Percentiles rank a stretch among this genome's conserved stretches.
Conservation (phyloP, 73 alveolate species). For the Symbiodinium pilosum region DNA sequence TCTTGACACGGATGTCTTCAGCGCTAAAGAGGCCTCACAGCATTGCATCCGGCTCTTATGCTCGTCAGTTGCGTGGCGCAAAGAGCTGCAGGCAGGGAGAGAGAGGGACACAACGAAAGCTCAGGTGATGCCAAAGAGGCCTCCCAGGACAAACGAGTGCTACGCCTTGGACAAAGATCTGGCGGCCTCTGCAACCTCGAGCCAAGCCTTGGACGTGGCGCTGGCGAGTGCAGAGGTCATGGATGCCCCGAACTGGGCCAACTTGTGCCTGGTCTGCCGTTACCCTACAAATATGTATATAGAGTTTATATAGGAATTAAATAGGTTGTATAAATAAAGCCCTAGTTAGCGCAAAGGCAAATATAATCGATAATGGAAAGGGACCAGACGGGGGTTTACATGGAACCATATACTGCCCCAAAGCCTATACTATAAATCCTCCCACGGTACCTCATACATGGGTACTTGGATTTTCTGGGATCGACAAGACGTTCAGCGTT, state of each 20-base stretch:
- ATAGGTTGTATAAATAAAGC: neutral
- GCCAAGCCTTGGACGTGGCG: constrained; percentile 25
- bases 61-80: neutral
- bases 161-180: constrained; percentile 76
- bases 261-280: neutral
- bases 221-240: constrained; percentile 31
- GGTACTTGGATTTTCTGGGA: too few relatives aligned
- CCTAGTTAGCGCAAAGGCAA: neutral
- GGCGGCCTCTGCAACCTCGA: neutral
- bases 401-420: too few relatives aligned
- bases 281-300: neutral
- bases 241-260: constrained; percentile 95
- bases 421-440: too few relatives aligned
- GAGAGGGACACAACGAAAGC: neutral
- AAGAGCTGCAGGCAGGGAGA: neutral
- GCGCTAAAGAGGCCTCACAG: neutral
- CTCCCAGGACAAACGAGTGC: constrained; percentile 75
- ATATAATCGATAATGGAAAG: too few relatives aligned
- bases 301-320: neutral
- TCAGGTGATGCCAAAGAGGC: constrained; percentile 80
- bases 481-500: too few relatives aligned
- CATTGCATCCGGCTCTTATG: neutral
- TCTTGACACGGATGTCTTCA: too few relatives aligned
- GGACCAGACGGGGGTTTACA: too few relatives aligned
- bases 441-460: too few relatives aligned